These are phyloP conservation scores for Boletus edulis DNA, from an alignment of 768 basidiomycete genomes.

Conservation along the genomic window DNA sequence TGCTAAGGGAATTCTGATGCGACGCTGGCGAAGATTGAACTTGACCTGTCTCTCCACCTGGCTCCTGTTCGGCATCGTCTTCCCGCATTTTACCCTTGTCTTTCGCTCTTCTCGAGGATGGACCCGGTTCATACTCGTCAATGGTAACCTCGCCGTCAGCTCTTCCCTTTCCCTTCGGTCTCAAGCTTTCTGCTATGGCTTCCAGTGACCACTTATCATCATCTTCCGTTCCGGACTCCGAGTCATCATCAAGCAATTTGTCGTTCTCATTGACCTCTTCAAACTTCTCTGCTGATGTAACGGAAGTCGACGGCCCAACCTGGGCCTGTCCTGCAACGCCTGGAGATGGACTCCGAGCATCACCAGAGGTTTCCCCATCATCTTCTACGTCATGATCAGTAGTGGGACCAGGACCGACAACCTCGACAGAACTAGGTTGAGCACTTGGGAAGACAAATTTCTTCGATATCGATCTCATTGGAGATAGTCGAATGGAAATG, in stretches of 20 bases:
- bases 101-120: slow-evolving; percentile 9
- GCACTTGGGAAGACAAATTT: slow-evolving; percentile 50
- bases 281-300: background rate
- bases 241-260: background rate
- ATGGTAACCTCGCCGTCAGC: slow-evolving; percentile 13
- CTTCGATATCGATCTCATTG: slow-evolving; percentile 47
- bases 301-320: background rate
- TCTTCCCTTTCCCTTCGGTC: slow-evolving; percentile 26
- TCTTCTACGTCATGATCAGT: background rate
- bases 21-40: slow-evolving; percentile 8
- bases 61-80: slow-evolving; percentile 8
- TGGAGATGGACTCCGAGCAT: background rate
- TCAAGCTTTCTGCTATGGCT: slow-evolving; percentile 16
- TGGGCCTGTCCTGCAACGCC: background rate
- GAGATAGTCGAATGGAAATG: slow-evolving; percentile 42
- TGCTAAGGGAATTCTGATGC: slow-evolving; percentile 7
- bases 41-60: slow-evolving; percentile 6
- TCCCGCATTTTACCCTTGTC: slow-evolving; percentile 25
- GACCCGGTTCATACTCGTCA: slow-evolving; percentile 9
- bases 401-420: background rate
- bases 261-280: background rate
- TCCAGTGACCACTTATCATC: slow-evolving; percentile 23
- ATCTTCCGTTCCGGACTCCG: slow-evolving; percentile 15
- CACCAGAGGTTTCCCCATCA: background rate
- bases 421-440: background rate